Evolutionary conservation across 2,329 filamentous ascomycete genomes (phyloP), one percentile per base, ranked within the genome.

Genomic region (Sphaerostilbella broomeana): DNA sequence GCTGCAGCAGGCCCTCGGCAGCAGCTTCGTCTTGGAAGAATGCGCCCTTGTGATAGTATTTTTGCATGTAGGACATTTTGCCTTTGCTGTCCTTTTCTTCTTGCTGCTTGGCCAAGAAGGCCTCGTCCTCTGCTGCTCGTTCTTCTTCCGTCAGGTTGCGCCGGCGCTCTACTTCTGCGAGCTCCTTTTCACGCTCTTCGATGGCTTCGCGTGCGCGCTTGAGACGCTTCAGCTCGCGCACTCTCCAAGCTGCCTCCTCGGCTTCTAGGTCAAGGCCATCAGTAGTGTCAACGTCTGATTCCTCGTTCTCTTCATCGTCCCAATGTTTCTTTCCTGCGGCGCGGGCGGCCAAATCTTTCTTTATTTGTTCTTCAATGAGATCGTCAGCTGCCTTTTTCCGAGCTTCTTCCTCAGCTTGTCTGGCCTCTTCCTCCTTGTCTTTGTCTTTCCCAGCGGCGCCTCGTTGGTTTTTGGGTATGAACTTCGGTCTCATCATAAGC

Each of bases 1-100:
- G 73, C 56, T 81, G 75, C 47, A 85, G 80, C 31, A 95, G 68
- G 1, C 86, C 86, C 47, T 85, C 79, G 12, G 78, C 79, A 51
- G 81, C 78, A 36, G 81, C 73, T 52, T 94, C 85, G 37, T 89
- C 86, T 50, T 84, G 84, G 69, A 86, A 97, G 68, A 97, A 98
- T 12, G 92, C 92, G 34, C 92, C 92, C 65, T 89, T 90, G 71
- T 98, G 92, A 63, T 86, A 89, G 67, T 97, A 98, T 58, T 89
- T 88, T 57, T 95, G 89, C 84, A 97, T 86, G 60, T 80, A 95
- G 2, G 76, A 76, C 72, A 92, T 86, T 63, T 90, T 84, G 38
- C 87, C 87, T 45, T 83, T 81, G 35, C 70, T 63, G 45, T 84
- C 79, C 52, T 86, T 85, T 47, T 94, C 88, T 46, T 84, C 84